Evolutionary conservation across 2,329 filamentous ascomycete genomes (phyloP).

Genomic region (Aspergillus clavatus): DNA sequence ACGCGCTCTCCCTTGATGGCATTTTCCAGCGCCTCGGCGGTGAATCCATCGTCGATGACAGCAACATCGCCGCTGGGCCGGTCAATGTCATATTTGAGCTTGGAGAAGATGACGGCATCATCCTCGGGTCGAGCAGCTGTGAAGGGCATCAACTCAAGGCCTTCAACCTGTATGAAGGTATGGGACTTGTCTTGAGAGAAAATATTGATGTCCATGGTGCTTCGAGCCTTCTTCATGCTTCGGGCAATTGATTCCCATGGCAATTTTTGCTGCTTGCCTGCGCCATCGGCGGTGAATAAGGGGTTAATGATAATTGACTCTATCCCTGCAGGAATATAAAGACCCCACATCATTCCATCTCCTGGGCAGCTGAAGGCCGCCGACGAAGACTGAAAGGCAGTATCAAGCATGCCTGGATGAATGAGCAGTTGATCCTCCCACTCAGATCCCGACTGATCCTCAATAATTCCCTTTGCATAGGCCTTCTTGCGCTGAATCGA

Average conservation of each 20-base stretch:
- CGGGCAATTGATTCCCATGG: not conserved
- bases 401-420: not conserved
- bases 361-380: not conserved
- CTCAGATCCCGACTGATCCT: not conserved
- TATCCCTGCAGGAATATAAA: not conserved
- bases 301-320: conserved; percentile 8
- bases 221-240: too few relatives aligned
- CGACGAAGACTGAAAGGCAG: not conserved
- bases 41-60: not conserved
- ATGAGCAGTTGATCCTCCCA: conserved; percentile 3
- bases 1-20: conserved; percentile 6
- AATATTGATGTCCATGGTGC: conserved; percentile 3
- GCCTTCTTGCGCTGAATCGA: conserved; percentile 5
- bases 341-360: not conserved
- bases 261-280: not conserved
- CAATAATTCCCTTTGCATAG: conserved; percentile 2
- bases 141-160: conserved; percentile 7
- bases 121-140: conserved; percentile 1
- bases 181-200: not conserved
- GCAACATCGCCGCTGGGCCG: conserved; percentile 4
- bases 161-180: conserved; percentile 10
- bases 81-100: conserved; percentile 1
- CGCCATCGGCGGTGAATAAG: too few relatives aligned
- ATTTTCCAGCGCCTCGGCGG: not conserved
- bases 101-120: conserved; percentile 9